phyloP scores from a whole-genome alignment of 2,329 filamentous ascomycete genomes.

The Ceratocystis eucalypticola region DNA sequence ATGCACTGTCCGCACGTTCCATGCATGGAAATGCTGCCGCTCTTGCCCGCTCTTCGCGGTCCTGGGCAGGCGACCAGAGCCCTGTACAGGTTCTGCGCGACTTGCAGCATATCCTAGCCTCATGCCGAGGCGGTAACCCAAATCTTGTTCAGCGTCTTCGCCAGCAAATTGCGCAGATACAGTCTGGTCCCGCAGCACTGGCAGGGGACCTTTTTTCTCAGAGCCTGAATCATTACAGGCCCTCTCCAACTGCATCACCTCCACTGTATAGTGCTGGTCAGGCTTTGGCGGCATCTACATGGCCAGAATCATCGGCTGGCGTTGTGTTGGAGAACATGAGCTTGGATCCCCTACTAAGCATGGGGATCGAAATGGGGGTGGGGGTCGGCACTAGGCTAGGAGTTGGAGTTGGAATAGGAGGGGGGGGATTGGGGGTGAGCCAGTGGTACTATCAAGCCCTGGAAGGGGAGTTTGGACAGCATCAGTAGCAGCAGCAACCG shows the following conservation, averaged over 20 bases:
- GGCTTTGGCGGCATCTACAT: background rate
- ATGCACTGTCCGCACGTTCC: conserved; percentile 26
- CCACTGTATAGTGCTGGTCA: background rate
- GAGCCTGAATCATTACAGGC: background rate
- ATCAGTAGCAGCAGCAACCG: background rate
- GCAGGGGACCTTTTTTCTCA: background rate
- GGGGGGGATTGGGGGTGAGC: background rate
- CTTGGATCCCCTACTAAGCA: conserved; percentile 8
- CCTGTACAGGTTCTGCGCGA: conserved; percentile 28
- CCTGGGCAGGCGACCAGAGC: conserved; percentile 19
- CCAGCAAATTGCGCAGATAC: conserved; percentile 23
- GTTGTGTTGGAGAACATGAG: conserved; percentile 3
- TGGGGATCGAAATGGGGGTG: conserved; percentile 4
- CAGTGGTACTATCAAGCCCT: conserved; percentile 5
- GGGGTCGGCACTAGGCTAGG: background rate
- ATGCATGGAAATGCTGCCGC: background rate
- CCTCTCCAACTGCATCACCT: background rate
- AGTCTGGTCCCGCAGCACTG: background rate
- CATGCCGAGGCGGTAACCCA: conserved; percentile 32
- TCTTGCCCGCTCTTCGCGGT: background rate
- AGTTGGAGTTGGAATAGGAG: background rate
- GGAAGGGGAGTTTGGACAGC: background rate
- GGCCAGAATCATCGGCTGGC: conserved; percentile 3
- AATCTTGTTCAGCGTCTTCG: conserved; percentile 29
- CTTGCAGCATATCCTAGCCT: conserved; percentile 30